A percentile compares a stretch with the other conserved stretches of the same genome.
Evolutionary conservation across 306 rosid genomes (phyloP).

Genomic region (Cicer arietinum): DNA sequence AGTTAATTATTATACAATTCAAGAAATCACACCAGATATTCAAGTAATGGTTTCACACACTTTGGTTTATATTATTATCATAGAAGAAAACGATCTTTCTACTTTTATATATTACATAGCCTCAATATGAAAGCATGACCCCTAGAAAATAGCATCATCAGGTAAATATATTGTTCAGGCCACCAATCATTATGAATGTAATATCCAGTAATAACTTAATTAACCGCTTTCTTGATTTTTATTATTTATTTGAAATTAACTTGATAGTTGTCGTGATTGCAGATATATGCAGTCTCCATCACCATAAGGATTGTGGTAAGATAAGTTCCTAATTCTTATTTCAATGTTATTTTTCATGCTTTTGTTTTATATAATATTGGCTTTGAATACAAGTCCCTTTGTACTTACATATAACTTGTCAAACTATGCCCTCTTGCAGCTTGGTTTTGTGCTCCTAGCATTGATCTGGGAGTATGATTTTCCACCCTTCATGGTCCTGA

Average conservation of each 20-base stretch:
- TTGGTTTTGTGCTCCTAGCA: constrained; percentile 84
- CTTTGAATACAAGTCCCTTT: constrained; percentile 22
- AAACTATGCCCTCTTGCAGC: constrained; percentile 61
- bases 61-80: too few species aligned
- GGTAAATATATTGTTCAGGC: constrained; percentile 17
- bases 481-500: constrained; percentile 94
- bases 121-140: too few species aligned
- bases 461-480: constrained; percentile 91
- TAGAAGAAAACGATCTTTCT: too few species aligned
- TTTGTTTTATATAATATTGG: constrained; percentile 6
- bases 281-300: constrained; percentile 93
- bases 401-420: constrained; percentile 33
- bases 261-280: constrained; percentile 43
- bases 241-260: constrained; percentile 31
- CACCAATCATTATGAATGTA: constrained; percentile 23
- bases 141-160: too few species aligned
- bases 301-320: constrained; percentile 91
- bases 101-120: too few species aligned
- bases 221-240: constrained; percentile 16
- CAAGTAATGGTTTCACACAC: too few species aligned
- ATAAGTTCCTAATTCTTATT: constrained; percentile 18
- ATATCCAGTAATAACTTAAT: constrained; percentile 15
- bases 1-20: too few species aligned
- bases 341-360: constrained; percentile 32
- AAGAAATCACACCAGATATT: constrained; percentile 61